Conservation (phyloP, 495 filamentous ascomycete genomes). For the Podospora pseudopauciseta region DNA sequence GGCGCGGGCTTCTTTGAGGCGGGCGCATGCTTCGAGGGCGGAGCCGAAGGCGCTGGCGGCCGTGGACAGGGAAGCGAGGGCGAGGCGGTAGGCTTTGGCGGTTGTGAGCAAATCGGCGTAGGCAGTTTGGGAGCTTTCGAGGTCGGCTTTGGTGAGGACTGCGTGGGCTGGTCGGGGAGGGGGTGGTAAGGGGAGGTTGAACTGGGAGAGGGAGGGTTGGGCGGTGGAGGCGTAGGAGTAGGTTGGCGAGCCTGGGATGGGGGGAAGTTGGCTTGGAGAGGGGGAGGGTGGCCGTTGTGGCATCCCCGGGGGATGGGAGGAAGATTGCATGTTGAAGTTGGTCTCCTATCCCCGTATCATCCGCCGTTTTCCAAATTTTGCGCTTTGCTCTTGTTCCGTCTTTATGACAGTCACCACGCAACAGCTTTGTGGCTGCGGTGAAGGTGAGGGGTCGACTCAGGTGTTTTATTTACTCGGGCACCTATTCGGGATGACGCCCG, state of each 20-base stretch:
- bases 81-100: constrained; percentile 57
- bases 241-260: constrained; percentile 55
- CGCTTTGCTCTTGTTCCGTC: neutral
- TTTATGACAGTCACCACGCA: neutral
- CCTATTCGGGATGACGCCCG: neutral
- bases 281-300: constrained; percentile 42
- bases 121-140: constrained; percentile 55
- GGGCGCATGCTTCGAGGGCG: constrained; percentile 61
- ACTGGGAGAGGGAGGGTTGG: constrained; percentile 49
- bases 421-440: neutral
- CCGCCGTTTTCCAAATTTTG: neutral
- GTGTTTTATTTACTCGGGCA: neutral
- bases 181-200: constrained; percentile 56
- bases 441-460: neutral
- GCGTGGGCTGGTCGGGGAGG: constrained; percentile 52
- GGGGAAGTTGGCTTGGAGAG: constrained; percentile 46
- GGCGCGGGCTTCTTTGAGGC: constrained; percentile 57
- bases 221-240: constrained; percentile 60
- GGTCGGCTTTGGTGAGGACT: constrained; percentile 57
- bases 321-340: neutral
- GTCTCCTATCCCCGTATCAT: neutral
- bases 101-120: constrained; percentile 57
- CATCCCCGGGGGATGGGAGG: constrained; percentile 20
- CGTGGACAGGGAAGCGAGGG: constrained; percentile 53
- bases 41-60: constrained; percentile 58